A percentile compares a stretch with the other conserved stretches of the same genome.
Conservation (phyloP, 371 early-diverging fungal genomes). For the Mortierella sp. region DNA sequence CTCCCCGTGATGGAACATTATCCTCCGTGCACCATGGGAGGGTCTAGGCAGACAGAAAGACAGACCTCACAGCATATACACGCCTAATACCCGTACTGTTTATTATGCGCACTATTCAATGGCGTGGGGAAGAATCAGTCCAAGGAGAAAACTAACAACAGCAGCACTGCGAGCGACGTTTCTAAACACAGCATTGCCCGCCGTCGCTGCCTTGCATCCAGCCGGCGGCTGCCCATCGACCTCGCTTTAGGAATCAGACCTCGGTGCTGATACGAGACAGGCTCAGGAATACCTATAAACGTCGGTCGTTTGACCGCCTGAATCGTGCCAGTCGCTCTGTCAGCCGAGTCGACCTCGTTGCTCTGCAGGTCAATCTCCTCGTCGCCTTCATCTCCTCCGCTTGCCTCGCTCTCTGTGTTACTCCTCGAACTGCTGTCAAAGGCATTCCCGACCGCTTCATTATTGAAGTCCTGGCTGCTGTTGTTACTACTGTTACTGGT, state of each 20-base stretch:
- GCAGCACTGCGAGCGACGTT: too few species aligned
- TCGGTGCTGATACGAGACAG: conserved; percentile 15
- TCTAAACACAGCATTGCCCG: too few species aligned
- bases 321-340: conserved; percentile 5
- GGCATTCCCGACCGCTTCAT: background rate
- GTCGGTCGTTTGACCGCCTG: conserved; percentile 19
- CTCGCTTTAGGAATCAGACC: conserved; percentile 40
- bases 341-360: background rate
- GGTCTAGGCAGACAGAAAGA: background rate
- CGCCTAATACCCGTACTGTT: background rate
- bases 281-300: conserved; percentile 8
- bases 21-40: background rate
- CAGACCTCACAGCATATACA: too few species aligned
- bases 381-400: background rate
- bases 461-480: background rate
- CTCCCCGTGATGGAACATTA: background rate
- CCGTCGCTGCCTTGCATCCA: too few species aligned
- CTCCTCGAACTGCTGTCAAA: background rate
- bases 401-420: too few species aligned
- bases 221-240: background rate
- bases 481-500: background rate
- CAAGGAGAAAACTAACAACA: too few species aligned
- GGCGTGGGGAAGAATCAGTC: too few species aligned
- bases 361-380: background rate
- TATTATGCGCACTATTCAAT: too few species aligned